Evolutionary conservation across 2,329 filamentous ascomycete genomes (phyloP).

Genomic region (Colletotrichum viniferum): DNA sequence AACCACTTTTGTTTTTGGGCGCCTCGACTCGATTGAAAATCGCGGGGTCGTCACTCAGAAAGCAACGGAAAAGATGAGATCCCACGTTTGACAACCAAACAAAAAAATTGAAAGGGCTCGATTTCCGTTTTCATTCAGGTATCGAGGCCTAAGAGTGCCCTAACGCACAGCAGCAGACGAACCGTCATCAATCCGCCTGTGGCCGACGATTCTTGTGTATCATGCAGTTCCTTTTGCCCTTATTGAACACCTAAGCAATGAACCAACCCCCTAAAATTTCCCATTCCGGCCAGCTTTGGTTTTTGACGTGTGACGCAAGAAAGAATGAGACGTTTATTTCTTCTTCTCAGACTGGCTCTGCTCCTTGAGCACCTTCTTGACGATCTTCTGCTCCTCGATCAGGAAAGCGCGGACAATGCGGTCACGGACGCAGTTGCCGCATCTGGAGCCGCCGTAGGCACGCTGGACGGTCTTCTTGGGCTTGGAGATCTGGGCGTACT

Average conservation of each 20-base stretch:
- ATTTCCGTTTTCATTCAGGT: constrained; percentile 26
- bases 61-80: neutral
- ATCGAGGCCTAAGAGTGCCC: constrained; percentile 30
- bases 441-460: constrained; percentile 97
- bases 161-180: constrained; percentile 41
- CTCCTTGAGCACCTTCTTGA: constrained; percentile 99
- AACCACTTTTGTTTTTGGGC: constrained; percentile 15
- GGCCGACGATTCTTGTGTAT: constrained; percentile 36
- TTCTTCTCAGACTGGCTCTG: constrained; percentile 77
- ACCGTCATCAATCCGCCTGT: constrained; percentile 39
- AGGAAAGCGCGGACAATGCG: constrained; percentile 97
- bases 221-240: constrained; percentile 55
- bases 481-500: constrained; percentile 96
- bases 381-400: constrained; percentile 99
- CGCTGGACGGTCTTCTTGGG: constrained; percentile 99
- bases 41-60: constrained; percentile 8
- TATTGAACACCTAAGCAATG: constrained; percentile 59
- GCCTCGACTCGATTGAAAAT: neutral
- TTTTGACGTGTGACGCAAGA: constrained; percentile 25
- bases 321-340: constrained; percentile 59
- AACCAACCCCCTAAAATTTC: constrained; percentile 40
- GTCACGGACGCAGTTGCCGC: constrained; percentile 98
- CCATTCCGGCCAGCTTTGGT: constrained; percentile 23
- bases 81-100: constrained; percentile 6
- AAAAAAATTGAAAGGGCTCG: constrained; percentile 13